These are phyloP conservation scores for Hypoxylon lienhwacheense DNA, from an alignment of 495 filamentous ascomycete genomes.

Conservation along the genomic window DNA sequence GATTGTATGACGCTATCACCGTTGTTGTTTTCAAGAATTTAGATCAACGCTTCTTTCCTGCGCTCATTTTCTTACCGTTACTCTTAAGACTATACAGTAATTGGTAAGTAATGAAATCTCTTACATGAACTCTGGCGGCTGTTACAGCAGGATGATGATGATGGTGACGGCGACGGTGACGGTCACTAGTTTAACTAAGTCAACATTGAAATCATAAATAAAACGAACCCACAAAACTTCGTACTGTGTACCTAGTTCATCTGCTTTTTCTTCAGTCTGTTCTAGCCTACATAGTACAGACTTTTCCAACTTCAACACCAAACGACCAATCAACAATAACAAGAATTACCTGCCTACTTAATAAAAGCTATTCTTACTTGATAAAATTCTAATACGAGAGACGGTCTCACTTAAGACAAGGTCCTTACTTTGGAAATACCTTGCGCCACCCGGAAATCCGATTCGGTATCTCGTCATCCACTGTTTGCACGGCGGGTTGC, in stretches of 20 bases:
- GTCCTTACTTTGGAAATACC: background rate
- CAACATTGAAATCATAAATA: too few relatives aligned
- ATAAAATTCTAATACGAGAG: background rate
- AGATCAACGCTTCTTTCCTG: too few relatives aligned
- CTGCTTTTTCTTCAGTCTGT: background rate
- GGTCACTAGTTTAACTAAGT: too few relatives aligned
- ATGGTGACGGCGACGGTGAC: too few relatives aligned
- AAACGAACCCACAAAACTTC: conserved; percentile 12
- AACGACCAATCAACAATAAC: conserved; percentile 9
- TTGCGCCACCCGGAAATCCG: too few relatives aligned
- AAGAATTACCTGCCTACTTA: background rate
- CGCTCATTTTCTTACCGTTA: too few relatives aligned
- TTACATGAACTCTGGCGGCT: too few relatives aligned
- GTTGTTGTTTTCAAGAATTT: background rate
- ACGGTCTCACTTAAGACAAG: background rate
- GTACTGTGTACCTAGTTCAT: conserved; percentile 1
- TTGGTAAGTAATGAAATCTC: too few relatives aligned
- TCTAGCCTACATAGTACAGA: too few relatives aligned
- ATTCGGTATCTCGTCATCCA: too few relatives aligned
- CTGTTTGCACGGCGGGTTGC: background rate
- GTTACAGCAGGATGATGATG: too few relatives aligned
- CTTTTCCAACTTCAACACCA: background rate
- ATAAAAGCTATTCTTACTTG: background rate
- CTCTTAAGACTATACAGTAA: too few relatives aligned
- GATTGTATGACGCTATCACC: conserved; percentile 19